Evolutionary conservation across 768 basidiomycete genomes (phyloP), one percentile per base, ranked within the genome.

Genomic region (Tulasnella sp.): DNA sequence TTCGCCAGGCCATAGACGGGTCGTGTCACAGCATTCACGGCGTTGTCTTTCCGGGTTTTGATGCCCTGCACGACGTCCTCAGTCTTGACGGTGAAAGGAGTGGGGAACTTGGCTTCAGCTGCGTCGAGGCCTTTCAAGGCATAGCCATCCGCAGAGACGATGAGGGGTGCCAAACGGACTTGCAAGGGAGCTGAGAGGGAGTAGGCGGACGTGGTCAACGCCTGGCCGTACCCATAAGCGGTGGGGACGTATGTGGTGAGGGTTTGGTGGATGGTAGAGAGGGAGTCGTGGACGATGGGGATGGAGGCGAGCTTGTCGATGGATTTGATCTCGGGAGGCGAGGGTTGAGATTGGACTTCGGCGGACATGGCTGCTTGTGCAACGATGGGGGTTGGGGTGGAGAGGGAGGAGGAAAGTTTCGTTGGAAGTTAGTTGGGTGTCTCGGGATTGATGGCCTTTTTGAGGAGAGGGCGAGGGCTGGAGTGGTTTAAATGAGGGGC

Each of bases 111-210:
- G 77, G 88, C 87, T 86, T 94, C 88, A 77, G 94, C 92, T 27
- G 84, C 90, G 83, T 95, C 93, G 52, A 94, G 88, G 39, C 90
- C 92, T 86, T 89, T 91, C 88, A 93, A 93, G 39, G 92, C 94
- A 76, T 86, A 86, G n/a, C 85, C 89, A 81, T 95, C 90, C 2
- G 89, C 92, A 77, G 87, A 85, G 82, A 94, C 89, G 81, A 83
- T 72, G 44, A 93, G 83, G 10, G 94, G 92, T 0, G 91, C 91
- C 31, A 95, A 85, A 77, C 88, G 89, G 75, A 87, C 85, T 82
- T 92, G 92, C 68, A 94, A 79, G 5, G 94, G 93, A 82, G 90
- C 90, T 0, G 92, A 89, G 82, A 88, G 88, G 84, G 87, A 89
- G 85, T 90, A 91, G 18, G 91, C 91, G 31, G 89, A 86, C 38